phyloP scores from a whole-genome alignment of 139 green algal species.

The Chlorella sp. region DNA sequence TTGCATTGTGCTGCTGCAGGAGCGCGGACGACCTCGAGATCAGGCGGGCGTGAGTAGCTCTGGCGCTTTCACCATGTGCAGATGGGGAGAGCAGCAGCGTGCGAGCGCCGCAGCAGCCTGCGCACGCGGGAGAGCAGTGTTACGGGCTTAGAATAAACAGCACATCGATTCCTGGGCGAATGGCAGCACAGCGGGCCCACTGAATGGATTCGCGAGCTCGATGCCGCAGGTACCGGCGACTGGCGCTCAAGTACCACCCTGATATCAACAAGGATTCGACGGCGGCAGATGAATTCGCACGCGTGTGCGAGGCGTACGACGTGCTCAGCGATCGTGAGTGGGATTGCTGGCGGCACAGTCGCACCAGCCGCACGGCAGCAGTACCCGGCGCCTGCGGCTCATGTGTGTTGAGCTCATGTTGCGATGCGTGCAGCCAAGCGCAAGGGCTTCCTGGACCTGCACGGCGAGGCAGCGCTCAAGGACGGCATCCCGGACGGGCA shows the following conservation, averaged over 20 bases:
- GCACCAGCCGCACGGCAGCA: too few species aligned
- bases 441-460: constrained; percentile 69
- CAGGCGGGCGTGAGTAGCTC: constrained; percentile 55
- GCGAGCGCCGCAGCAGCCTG: too few species aligned
- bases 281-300: constrained; percentile 40
- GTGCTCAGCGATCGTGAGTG: constrained; percentile 64
- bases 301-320: constrained; percentile 67
- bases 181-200: too few species aligned
- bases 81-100: too few species aligned
- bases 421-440: constrained; percentile 43
- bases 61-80: too few species aligned
- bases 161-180: too few species aligned
- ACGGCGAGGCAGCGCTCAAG: constrained; percentile 69
- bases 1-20: constrained; percentile 26
- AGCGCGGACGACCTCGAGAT: constrained; percentile 56
- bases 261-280: constrained; percentile 45
- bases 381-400: too few species aligned
- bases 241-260: constrained; percentile 69
- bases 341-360: too few species aligned
- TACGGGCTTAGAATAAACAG: too few species aligned
- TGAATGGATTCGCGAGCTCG: too few species aligned
- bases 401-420: too few species aligned
- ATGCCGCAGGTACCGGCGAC: constrained; percentile 50
- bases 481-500: constrained; percentile 41
- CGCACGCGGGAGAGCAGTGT: too few species aligned